Evolutionary conservation across 2,329 filamentous ascomycete genomes (phyloP), one percentile per base, ranked within the genome.

Genomic region (Leptographium wingfieldii): DNA sequence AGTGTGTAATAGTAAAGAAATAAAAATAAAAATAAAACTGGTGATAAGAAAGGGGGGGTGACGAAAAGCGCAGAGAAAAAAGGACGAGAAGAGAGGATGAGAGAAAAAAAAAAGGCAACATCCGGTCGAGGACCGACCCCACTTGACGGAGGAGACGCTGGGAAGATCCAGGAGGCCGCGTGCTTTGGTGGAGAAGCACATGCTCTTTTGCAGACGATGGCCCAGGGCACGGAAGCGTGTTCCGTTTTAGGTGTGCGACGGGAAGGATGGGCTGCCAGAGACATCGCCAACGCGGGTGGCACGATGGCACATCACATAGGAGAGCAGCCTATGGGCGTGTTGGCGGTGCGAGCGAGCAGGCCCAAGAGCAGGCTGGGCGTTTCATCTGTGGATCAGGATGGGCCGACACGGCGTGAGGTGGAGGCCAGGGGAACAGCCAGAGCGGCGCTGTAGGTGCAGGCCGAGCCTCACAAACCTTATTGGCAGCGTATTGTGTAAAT

Each of bases 1-100:
- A 40, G 38, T 40, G 38, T 35, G 33, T 22, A 22, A 22, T 22
- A 22, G 22, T 22, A 22, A 22, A 22, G 22, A 22, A 22, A 22
- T 22, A 10, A 35, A 35, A 9, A 35, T 35, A 35, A 40, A 40
- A 40, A 38, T 9, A 38, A 40, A 14, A 16, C 22, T 40, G 38
- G 46, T 49, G 46, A 49, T 49, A n/a, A 64, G 54, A 55, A 52
- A 56, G 48, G 27, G 46, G 49, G 19, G 48, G 14, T 52, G 31
- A 38, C 22, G 22, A 29, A 10, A 54, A 14, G 57, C 46, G 51
- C 48, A 62, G 58, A 27, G 35, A 22, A 31, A 60, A 61, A 27
- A 51, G 31, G 57, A 46, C 14, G 27, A 14, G 40, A 51, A 43
- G 52, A 31, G 25, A 40, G 10, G 38, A 40, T 40, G 51, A 16